Evolutionary conservation across 495 filamentous ascomycete species (phyloP).

Genomic region (Jackrogersella multiformis): DNA sequence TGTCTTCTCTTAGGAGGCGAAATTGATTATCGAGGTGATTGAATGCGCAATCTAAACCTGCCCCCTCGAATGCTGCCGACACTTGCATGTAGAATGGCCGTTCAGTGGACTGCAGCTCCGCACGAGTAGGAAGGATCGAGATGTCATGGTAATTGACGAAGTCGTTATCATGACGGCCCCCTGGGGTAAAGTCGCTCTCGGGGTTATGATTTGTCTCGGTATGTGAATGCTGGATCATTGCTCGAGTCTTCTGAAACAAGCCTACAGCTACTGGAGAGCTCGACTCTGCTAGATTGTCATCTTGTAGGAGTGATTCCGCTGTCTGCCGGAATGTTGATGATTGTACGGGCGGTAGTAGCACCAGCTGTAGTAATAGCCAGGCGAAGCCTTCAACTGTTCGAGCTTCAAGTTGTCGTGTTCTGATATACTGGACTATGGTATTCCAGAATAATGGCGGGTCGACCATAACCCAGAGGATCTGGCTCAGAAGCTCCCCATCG

Average conservation of each 20-base stretch:
- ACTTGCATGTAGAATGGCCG: slow-evolving; percentile 67
- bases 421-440: slow-evolving; percentile 58
- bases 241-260: slow-evolving; percentile 28
- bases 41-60: slow-evolving; percentile 51
- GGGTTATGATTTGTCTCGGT: neutral
- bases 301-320: slow-evolving; percentile 43
- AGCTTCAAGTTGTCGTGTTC: slow-evolving; percentile 48
- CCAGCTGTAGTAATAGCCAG: slow-evolving; percentile 68
- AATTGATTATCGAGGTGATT: slow-evolving; percentile 81
- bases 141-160: slow-evolving; percentile 68
- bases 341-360: slow-evolving; percentile 53
- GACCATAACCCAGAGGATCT: slow-evolving; percentile 62
- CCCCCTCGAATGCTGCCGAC: slow-evolving; percentile 49
- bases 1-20: slow-evolving; percentile 78
- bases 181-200: slow-evolving; percentile 52
- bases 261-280: slow-evolving; percentile 23
- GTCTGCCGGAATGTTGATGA: slow-evolving; percentile 46
- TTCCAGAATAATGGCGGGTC: slow-evolving; percentile 72
- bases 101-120: slow-evolving; percentile 70
- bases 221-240: slow-evolving; percentile 23
- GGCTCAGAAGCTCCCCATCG: slow-evolving; percentile 63
- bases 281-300: slow-evolving; percentile 47
- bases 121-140: slow-evolving; percentile 71
- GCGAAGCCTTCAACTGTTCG: slow-evolving; percentile 59
- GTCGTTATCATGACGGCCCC: slow-evolving; percentile 85